Evolutionary conservation across 1,284 basidiomycete genomes (phyloP).

Genomic region (Volvariella volvacea): DNA sequence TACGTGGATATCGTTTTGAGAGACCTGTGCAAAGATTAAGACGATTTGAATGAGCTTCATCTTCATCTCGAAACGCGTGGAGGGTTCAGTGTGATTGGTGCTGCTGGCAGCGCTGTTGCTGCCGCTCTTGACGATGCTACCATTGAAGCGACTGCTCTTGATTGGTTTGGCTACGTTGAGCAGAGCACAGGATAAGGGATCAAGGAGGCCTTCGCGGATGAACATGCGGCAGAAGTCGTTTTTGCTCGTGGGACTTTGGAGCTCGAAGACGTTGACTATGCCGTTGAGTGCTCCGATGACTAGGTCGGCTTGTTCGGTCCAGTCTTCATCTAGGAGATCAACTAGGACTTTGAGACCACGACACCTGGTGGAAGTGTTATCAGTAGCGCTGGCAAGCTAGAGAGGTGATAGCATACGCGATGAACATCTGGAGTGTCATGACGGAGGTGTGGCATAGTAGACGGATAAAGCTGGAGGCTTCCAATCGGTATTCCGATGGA

Average conservation of each 20-base stretch:
- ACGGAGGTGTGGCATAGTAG: conserved; percentile 90
- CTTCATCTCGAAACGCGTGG: conserved; percentile 64
- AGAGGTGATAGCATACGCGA: conserved; percentile 59
- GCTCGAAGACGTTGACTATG: conserved; percentile 91
- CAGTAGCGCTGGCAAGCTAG: background rate
- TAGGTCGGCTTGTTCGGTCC: conserved; percentile 83
- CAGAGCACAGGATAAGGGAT: conserved; percentile 87
- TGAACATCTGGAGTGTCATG: conserved; percentile 95
- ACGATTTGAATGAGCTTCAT: conserved; percentile 87
- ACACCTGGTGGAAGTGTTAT: conserved; percentile 46
- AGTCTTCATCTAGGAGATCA: conserved; percentile 94
- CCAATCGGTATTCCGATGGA: conserved; percentile 87
- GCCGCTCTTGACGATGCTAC: too few relatives aligned
- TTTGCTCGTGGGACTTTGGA: conserved; percentile 91
- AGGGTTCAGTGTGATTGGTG: conserved; percentile 61
- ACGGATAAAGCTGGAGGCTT: conserved; percentile 93
- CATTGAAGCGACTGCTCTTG: background rate
- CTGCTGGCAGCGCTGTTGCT: too few relatives aligned
- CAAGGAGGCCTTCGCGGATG: conserved; percentile 89
- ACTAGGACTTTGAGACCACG: conserved; percentile 92
- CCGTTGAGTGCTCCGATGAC: conserved; percentile 93
- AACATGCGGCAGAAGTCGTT: conserved; percentile 99
- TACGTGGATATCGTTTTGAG: conserved; percentile 90
- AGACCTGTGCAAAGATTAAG: conserved; percentile 91
- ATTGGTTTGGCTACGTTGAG: conserved; percentile 65